Evolutionary conservation across 2,329 filamentous ascomycete species (phyloP).

Genomic region (Aaosphaeria arxii): DNA sequence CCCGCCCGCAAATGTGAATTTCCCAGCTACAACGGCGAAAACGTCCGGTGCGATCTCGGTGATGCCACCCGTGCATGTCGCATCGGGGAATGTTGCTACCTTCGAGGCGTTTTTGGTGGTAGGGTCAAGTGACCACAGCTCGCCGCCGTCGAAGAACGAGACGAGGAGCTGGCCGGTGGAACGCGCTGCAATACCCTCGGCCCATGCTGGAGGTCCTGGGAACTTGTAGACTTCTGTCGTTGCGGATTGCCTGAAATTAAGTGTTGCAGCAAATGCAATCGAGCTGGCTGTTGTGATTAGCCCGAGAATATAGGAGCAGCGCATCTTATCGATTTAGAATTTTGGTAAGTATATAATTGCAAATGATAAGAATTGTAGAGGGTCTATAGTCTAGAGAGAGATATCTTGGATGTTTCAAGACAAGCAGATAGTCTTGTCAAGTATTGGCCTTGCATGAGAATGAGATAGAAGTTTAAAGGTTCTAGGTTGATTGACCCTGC

Average conservation of each 20-base stretch:
- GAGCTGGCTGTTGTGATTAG: not conserved
- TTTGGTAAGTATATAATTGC: too few relatives aligned
- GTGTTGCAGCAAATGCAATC: conserved; percentile 2
- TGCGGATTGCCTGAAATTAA: conserved; percentile 1
- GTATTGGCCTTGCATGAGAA: too few relatives aligned
- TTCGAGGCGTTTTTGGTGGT: conserved; percentile 11
- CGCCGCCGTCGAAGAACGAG: conserved; percentile 14
- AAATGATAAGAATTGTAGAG: too few relatives aligned
- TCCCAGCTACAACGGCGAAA: conserved; percentile 16
- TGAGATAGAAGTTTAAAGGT: too few relatives aligned
- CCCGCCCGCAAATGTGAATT: conserved; percentile 7
- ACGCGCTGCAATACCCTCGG: conserved; percentile 14
- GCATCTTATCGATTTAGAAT: not conserved
- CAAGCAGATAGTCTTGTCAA: too few relatives aligned
- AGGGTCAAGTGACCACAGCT: conserved; percentile 14
- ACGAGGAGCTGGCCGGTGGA: conserved; percentile 17
- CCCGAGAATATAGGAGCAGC: not conserved
- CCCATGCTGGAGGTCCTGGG: conserved; percentile 1
- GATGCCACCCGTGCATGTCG: conserved; percentile 13
- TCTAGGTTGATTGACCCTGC: too few relatives aligned
- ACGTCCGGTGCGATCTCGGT: conserved; percentile 15
- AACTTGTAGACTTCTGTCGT: conserved; percentile 6
- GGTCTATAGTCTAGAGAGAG: too few relatives aligned
- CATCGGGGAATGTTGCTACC: conserved; percentile 9
- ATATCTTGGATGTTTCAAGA: too few relatives aligned